Evolutionary conservation across 106 monocot species (phyloP), one percentile per base, ranked within the genome.

Genomic region (Apostasia shenzhenica): DNA sequence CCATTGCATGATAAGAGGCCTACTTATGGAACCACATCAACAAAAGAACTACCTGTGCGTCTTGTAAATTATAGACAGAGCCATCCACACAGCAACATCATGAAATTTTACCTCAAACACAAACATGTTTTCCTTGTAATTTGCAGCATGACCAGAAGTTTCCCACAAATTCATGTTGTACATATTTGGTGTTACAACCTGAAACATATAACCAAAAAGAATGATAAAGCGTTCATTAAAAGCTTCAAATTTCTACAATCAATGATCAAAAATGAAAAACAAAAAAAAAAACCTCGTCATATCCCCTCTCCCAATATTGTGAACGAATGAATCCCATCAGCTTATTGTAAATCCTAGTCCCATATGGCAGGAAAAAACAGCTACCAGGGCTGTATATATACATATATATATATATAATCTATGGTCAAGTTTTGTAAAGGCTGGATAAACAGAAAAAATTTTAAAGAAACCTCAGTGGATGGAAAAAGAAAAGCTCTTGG

Each of bases 91-190:
- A 26, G 26, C 26, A 26, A 26, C 26, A 26, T 26, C 26, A 60
- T 60, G 45, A 60, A 5, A 64, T 6, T 65, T 54, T 68, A 91
- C 99, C 84, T 99, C 90, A 77, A 99, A 93, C 43, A 87, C 81
- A 83, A 99, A 99, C 99, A 99, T 99, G 61, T 99, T 99, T 54
- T 99, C 99, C 61, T 93, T 99, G 80, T 99, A 99, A 71, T 99
- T 99, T 57, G 90, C 87, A 68, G 99, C 99, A 82, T 99, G 99
- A 3, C 99, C 99, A 26, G 99, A 99, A 7, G 89, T 99, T 69
- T 99, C 99, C 99, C 99, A 99, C 45, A 99, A 93, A 85, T 99
- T 83, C 99, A 99, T 99, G 68, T 99, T 99, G 74, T 93, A 99
- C 9, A 99, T 93, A 72, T 93, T 99, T 67, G 99, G 99, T 14